Conservation (phyloP, 1,139 yeast genomes). For the Arxiozyma telluris region DNA sequence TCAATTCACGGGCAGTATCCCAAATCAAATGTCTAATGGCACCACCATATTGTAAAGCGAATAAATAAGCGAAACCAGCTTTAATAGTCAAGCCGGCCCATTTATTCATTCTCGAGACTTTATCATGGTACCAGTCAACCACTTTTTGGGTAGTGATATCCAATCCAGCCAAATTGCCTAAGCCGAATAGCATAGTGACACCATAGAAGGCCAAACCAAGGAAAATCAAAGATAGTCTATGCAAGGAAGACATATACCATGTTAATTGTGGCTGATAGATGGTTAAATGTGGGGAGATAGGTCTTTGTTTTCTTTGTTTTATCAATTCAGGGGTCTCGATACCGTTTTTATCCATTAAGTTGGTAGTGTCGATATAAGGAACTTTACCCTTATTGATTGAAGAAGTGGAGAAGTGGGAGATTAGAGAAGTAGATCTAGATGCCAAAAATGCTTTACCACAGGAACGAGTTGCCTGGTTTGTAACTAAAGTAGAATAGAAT, state of each 20-base stretch:
- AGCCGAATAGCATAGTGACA: slow-evolving; percentile 67
- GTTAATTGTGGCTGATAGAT: slow-evolving; percentile 90
- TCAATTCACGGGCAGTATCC: slow-evolving; percentile 77
- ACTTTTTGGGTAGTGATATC: slow-evolving; percentile 50
- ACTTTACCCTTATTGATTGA: background rate
- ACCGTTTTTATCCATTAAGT: background rate
- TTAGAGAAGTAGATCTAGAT: background rate
- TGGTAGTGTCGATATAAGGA: background rate
- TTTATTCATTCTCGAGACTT: slow-evolving; percentile 31
- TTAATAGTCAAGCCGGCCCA: slow-evolving; percentile 40
- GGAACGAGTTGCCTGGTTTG: background rate
- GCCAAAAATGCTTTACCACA: background rate
- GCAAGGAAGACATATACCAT: slow-evolving; percentile 67
- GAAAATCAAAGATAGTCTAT: slow-evolving; percentile 82
- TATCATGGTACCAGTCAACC: slow-evolving; percentile 36
- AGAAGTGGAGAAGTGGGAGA: background rate
- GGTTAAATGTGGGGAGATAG: slow-evolving; percentile 80
- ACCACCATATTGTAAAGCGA: slow-evolving; percentile 75
- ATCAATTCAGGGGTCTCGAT: slow-evolving; percentile 33
- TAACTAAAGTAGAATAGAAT: background rate
- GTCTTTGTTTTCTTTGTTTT: slow-evolving; percentile 81
- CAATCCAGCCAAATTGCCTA: slow-evolving; percentile 55
- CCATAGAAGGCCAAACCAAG: slow-evolving; percentile 75
- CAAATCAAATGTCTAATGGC: slow-evolving; percentile 90
- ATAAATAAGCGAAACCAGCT: slow-evolving; percentile 68